phyloP scores from a whole-genome alignment of 1,284 basidiomycete species.

The Fomitiporia mediterranea region DNA sequence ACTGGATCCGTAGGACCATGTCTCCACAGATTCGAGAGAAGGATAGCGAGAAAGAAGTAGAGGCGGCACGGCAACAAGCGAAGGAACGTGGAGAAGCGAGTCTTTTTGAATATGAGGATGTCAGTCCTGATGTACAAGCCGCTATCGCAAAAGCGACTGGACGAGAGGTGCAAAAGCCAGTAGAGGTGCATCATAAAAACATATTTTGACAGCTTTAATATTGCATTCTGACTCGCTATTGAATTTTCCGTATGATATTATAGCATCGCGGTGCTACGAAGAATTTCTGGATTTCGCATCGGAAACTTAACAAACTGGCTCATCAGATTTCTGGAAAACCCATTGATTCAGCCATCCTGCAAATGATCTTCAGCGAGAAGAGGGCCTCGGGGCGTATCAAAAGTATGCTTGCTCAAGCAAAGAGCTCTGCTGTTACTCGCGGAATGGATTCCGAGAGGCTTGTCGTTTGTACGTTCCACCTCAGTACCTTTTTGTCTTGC shows the following conservation, averaged over 20 bases:
- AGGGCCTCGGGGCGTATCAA: slow-evolving; percentile 81
- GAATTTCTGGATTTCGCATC: slow-evolving; percentile 88
- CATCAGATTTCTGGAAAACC: slow-evolving; percentile 86
- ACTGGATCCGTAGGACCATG: slow-evolving; percentile 61
- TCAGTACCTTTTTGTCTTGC: slow-evolving; percentile 2
- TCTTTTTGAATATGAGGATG: slow-evolving; percentile 43
- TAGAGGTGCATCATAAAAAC: slow-evolving; percentile 21
- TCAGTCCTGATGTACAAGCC: no score
- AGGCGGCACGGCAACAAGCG: slow-evolving; percentile 48
- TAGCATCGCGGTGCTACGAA: slow-evolving; percentile 90
- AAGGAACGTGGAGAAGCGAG: slow-evolving; percentile 48
- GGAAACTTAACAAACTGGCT: slow-evolving; percentile 87
- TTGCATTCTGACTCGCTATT: slow-evolving; percentile 8
- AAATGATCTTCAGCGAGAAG: slow-evolving; percentile 95
- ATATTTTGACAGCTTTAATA: slow-evolving; percentile 2
- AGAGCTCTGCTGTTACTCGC: slow-evolving; percentile 84
- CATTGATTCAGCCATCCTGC: slow-evolving; percentile 91
- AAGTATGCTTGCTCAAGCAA: slow-evolving; percentile 84
- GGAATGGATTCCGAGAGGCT: slow-evolving; percentile 70
- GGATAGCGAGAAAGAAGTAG: slow-evolving; percentile 43
- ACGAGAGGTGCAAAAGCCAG: slow-evolving; percentile 26
- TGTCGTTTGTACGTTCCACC: slow-evolving; percentile 65
- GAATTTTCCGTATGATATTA: background rate
- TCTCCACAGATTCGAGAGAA: slow-evolving; percentile 44
- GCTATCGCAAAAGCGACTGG: slow-evolving; percentile 2